Percentiles rank a stretch among this genome's conserved stretches.
Conservation (phyloP, 192 early-diverging fungal genomes). For the Coemansia nantahalensis region DNA sequence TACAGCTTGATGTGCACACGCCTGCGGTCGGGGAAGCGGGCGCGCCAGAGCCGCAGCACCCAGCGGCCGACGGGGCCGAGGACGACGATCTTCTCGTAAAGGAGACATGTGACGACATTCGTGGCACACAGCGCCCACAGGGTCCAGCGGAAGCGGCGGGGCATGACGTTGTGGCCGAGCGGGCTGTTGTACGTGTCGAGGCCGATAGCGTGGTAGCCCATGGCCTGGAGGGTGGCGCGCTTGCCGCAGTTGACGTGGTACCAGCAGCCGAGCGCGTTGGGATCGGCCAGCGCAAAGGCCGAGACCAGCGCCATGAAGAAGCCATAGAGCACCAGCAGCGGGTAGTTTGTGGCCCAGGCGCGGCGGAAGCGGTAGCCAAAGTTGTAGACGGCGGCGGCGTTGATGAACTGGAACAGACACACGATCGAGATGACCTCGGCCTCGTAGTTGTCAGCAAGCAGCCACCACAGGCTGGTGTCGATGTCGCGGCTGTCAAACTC, state of each 20-base stretch:
- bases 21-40: background rate
- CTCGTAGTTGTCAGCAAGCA: constrained; percentile 81
- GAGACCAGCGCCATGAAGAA: constrained; percentile 57
- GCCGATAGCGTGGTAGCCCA: constrained; percentile 39
- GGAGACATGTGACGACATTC: constrained; percentile 44
- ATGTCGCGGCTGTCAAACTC: constrained; percentile 69
- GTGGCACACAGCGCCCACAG: constrained; percentile 56
- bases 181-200: constrained; percentile 62
- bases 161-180: constrained; percentile 74
- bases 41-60: constrained; percentile 33
- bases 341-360: constrained; percentile 63
- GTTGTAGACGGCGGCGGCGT: constrained; percentile 66
- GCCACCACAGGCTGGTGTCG: constrained; percentile 73
- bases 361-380: constrained; percentile 66
- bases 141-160: constrained; percentile 57
- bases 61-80: constrained; percentile 52
- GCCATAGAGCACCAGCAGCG: constrained; percentile 56
- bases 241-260: constrained; percentile 75
- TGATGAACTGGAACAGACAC: constrained; percentile 68
- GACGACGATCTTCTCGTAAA: constrained; percentile 56
- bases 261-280: constrained; percentile 65
- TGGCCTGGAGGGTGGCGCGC: constrained; percentile 24
- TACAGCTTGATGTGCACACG: constrained; percentile 11
- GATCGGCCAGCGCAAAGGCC: constrained; percentile 58
- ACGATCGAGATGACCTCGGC: constrained; percentile 61